Percentiles rank a stretch among this genome's conserved stretches.
These are phyloP conservation scores for Edaphochlamys debaryana DNA, from an alignment of 139 green algal genomes.

Conservation along the genomic window DNA sequence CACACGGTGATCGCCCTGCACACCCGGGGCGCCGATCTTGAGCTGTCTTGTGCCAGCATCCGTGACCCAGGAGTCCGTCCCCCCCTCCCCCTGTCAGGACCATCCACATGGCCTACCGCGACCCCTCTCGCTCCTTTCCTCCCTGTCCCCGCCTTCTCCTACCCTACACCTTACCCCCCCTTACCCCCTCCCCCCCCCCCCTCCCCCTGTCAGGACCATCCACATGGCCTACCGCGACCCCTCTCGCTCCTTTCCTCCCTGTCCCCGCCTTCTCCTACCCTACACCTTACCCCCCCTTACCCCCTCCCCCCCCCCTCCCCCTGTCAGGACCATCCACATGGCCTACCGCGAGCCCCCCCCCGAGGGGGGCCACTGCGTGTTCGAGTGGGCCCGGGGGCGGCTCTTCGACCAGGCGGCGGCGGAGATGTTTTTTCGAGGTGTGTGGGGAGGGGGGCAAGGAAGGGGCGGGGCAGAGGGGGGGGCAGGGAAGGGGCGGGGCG, in stretches of 20 bases:
- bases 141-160: neutral
- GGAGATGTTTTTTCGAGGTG: conserved; percentile 85
- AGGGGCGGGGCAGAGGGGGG: too few relatives aligned
- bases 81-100: neutral
- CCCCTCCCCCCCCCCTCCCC: too few relatives aligned
- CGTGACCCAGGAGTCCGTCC: too few relatives aligned
- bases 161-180: too few relatives aligned
- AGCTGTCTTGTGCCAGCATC: too few relatives aligned
- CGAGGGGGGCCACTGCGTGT: conserved; percentile 53
- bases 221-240: neutral
- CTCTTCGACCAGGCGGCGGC: conserved; percentile 90
- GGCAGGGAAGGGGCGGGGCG: too few relatives aligned
- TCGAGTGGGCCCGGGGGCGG: conserved; percentile 81
- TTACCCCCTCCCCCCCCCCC: too few relatives aligned
- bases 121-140: neutral
- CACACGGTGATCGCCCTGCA: too few relatives aligned
- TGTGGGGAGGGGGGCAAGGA: conserved; percentile 38
- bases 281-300: too few relatives aligned
- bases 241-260: neutral
- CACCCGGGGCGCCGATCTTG: too few relatives aligned
- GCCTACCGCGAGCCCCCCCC: neutral
- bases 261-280: neutral
- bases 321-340: conserved; percentile 20
- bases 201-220: neutral
- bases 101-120: neutral